These are phyloP conservation scores for Sphaerulina musiva DNA, from an alignment of 2,329 filamentous ascomycete genomes.

Conservation along the genomic window DNA sequence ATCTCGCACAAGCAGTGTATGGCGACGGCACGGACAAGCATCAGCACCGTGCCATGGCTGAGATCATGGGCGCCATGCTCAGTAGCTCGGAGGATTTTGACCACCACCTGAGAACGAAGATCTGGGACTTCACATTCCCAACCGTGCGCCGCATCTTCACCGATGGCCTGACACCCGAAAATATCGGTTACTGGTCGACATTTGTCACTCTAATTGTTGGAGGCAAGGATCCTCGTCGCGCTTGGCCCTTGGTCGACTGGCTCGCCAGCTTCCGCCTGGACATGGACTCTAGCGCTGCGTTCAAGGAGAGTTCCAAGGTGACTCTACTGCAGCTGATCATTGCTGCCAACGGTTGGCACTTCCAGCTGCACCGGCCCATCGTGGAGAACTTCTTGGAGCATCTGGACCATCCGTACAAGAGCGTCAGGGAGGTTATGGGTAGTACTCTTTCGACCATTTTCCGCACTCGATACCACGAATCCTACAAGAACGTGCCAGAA, in stretches of 20 bases:
- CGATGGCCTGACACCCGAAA: slow-evolving; percentile 92
- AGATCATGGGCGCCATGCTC: slow-evolving; percentile 83
- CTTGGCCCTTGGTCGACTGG: slow-evolving; percentile 77
- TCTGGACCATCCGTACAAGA: slow-evolving; percentile 95
- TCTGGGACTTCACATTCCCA: slow-evolving; percentile 88
- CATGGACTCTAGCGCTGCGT: slow-evolving; percentile 91
- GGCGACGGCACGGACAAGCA: slow-evolving; percentile 95
- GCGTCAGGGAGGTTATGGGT: slow-evolving; percentile 90
- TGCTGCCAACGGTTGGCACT: slow-evolving; percentile 89
- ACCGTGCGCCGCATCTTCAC: slow-evolving; percentile 78
- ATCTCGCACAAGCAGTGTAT: slow-evolving; percentile 69
- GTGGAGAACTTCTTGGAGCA: slow-evolving; percentile 82
- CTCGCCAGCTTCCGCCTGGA: slow-evolving; percentile 82
- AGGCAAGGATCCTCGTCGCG: slow-evolving; percentile 79
- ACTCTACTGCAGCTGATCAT: slow-evolving; percentile 83
- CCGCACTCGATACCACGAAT: slow-evolving; percentile 88
- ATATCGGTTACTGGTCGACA: slow-evolving; percentile 88
- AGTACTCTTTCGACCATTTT: slow-evolving; percentile 82
- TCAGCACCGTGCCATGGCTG: slow-evolving; percentile 89
- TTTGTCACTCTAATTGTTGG: slow-evolving; percentile 86
- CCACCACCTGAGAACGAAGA: slow-evolving; percentile 62
- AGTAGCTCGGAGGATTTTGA: slow-evolving; percentile 73
- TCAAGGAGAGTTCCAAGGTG: slow-evolving; percentile 97
- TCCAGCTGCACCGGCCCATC: slow-evolving; percentile 81
- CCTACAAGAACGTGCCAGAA: slow-evolving; percentile 69